phyloP scores from a whole-genome alignment of 805 yeast species.

The Wickerhamiella kurtzmanii region DNA sequence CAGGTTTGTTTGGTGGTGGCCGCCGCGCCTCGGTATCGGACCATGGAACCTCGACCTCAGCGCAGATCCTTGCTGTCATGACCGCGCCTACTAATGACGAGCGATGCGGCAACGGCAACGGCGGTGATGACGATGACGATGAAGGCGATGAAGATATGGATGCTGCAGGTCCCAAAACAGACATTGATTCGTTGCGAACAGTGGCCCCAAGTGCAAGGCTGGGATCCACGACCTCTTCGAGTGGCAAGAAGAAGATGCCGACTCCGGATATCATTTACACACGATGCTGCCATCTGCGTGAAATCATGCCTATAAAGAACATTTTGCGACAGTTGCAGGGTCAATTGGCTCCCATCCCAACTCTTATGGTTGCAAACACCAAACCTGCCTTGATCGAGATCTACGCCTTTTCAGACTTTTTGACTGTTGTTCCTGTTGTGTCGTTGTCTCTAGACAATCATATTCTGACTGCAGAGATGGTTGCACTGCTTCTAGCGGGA shows the following conservation, averaged over 20 bases:
- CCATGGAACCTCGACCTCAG: too few species aligned
- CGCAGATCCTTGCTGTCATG: background rate
- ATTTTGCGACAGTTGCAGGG: slow-evolving; percentile 70
- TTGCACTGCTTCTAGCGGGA: slow-evolving; percentile 57
- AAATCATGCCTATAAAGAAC: slow-evolving; percentile 83
- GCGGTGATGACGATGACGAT: slow-evolving; percentile 6
- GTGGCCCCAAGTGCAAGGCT: background rate
- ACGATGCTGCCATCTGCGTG: slow-evolving; percentile 84
- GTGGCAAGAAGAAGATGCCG: slow-evolving; percentile 20
- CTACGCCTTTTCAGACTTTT: slow-evolving; percentile 75
- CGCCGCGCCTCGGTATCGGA: too few species aligned
- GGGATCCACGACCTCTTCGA: slow-evolving; percentile 1
- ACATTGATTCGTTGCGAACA: background rate
- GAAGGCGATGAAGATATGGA: slow-evolving; percentile 3
- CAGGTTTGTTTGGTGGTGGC: background rate
- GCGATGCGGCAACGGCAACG: too few species aligned
- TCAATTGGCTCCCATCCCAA: slow-evolving; percentile 58
- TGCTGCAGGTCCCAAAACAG: background rate
- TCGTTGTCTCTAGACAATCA: slow-evolving; percentile 72
- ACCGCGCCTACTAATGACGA: too few species aligned
- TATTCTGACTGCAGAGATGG: slow-evolving; percentile 58
- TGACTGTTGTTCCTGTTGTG: slow-evolving; percentile 70
- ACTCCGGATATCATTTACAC: slow-evolving; percentile 69
- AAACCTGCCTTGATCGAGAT: slow-evolving; percentile 80
- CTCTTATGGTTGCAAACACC: slow-evolving; percentile 68